Evolutionary conservation across 108 stramenopile genomes (phyloP), one percentile per base, ranked within the genome.

Genomic region (Cyclotella baltica): DNA sequence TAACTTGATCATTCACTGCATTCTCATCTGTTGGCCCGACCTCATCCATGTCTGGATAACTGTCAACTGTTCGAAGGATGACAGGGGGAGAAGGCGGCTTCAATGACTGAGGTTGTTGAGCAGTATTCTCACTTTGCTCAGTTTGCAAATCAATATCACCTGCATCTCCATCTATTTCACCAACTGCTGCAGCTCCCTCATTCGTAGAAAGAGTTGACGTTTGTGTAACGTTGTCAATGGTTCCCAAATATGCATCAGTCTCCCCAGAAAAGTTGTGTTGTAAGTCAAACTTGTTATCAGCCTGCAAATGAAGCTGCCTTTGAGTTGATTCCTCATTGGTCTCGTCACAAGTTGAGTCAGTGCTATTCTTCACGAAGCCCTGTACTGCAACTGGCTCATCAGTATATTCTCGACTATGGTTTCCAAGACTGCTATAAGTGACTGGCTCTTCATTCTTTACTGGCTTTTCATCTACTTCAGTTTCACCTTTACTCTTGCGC

Each of bases 31-130:
- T 43, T 6, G 9, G 31, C 33, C 23, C 67, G 13, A 51, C 3
- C 19, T 19, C 47, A 51, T 67, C 50, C 48, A 67, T 67, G n/a
- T 50, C 30, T 9, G 28, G 28, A 34, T 52, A 29, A 50, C 30
- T 33, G 9, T 52, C 18, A 1, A 51, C 36, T 1, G 29, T 67
- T 33, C 67, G 67, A 51, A 51, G 18, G 52, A 33, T 51, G 20
- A 28, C n/a, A 23, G 47, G 67, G 20, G 67, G 67, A 33, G 67
- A 67, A 51, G 28, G 50, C 52, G 50, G 50, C 20, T 52, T 67
- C 9, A 31, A 13, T 51, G 31, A 16, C 36, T 5, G 34, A 34
- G 61, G 11, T 36, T 36, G 61, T 25, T 20, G 22, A 28, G 55
- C 22, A 4, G 55, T 57, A 1, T 1, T 25, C 27, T 18, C 22